These are phyloP conservation scores for Capsicum chinense DNA, from an alignment of 257 asterid species.

Conservation along the genomic window DNA sequence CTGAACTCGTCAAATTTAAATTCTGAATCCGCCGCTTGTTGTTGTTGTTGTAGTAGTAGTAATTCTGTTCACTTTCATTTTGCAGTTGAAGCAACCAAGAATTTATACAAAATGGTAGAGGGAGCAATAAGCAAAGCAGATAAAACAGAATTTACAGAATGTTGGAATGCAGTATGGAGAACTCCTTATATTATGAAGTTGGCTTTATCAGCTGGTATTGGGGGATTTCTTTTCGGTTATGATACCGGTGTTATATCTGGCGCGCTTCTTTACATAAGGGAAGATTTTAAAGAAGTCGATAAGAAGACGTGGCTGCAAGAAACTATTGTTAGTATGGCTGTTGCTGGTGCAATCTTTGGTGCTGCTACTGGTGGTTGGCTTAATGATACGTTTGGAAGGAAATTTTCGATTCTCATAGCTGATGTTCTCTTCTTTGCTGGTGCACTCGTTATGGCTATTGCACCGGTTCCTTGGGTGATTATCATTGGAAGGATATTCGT, in stretches of 20 bases:
- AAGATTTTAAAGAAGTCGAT: conserved; percentile 43
- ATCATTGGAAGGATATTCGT: conserved; percentile 30
- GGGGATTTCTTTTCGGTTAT: conserved; percentile 49
- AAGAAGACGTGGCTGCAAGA: conserved; percentile 49
- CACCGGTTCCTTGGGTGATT: conserved; percentile 31
- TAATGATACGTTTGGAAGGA: conserved; percentile 31
- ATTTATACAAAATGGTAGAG: conserved; percentile 37
- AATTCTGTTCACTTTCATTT: neutral
- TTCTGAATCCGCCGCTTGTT: neutral
- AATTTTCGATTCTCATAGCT: conserved; percentile 13
- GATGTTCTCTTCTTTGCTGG: conserved; percentile 30
- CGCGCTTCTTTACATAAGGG: conserved; percentile 50
- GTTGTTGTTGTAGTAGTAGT: neutral
- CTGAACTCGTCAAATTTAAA: neutral
- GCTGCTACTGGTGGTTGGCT: conserved; percentile 35
- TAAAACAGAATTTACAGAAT: conserved; percentile 45
- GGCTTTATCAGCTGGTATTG: conserved; percentile 50
- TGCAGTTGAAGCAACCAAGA: conserved; percentile 14
- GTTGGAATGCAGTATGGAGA: conserved; percentile 45
- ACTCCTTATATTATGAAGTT: conserved; percentile 49
- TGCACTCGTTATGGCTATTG: conserved; percentile 29
- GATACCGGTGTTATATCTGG: conserved; percentile 54
- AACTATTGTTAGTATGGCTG: conserved; percentile 36
- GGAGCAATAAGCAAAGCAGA: conserved; percentile 42
- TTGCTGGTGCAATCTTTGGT: conserved; percentile 36